Evolutionary conservation across 345 rosid genomes (phyloP).

Genomic region (Populus simonii): DNA sequence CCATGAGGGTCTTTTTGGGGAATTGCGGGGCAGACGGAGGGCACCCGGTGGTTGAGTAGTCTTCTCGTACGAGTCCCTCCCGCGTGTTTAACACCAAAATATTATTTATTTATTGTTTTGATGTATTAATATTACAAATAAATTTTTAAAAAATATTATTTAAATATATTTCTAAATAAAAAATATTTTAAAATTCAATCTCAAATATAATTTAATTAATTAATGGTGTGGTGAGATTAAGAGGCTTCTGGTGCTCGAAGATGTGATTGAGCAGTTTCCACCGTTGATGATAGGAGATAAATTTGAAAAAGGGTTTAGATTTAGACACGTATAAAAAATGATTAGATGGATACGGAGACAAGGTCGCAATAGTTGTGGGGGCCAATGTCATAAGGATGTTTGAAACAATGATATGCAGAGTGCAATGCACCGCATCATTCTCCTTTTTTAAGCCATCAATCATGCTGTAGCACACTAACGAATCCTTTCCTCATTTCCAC

Average conservation of each 20-base stretch:
- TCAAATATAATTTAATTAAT: not conserved
- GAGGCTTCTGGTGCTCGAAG: not conserved
- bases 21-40: slow-evolving; percentile 9
- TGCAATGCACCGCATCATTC: slow-evolving; percentile 20
- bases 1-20: not conserved
- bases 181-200: no score
- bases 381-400: slow-evolving; percentile 2
- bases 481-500: not conserved
- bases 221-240: not conserved
- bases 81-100: no score
- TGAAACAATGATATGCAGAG: slow-evolving; percentile 17
- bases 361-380: slow-evolving; percentile 10
- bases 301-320: not conserved
- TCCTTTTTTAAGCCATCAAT: not conserved
- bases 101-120: no score
- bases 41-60: slow-evolving; percentile 28
- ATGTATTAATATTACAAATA: no score
- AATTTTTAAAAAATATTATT: no score
- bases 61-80: not conserved
- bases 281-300: not conserved
- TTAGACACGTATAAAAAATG: slow-evolving; percentile 9
- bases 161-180: no score
- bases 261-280: not conserved
- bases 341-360: not conserved
- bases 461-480: not conserved